Base-by-base conservation (phyloP, 139 green algal species). In the Picochlorum sp. region DNA sequence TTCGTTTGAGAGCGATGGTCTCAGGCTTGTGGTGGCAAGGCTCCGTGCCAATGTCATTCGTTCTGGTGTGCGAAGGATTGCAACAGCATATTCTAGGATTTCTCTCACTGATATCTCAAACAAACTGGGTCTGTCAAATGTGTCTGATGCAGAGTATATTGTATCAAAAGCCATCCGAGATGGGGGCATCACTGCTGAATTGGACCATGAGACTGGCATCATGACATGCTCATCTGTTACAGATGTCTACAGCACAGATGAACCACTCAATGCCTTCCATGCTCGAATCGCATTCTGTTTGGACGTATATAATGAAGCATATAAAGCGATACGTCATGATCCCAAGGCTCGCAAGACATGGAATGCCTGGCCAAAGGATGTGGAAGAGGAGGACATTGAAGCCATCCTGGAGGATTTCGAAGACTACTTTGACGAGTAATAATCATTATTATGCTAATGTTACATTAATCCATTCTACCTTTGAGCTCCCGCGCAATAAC, bases 1-100 rank as follows among this genome's bases (percentile, higher is more conserved):
- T 0, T 73, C 75, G 14, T 97, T 97, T 67, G 61, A 67, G 18
- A 51, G 66, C 2, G 93, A 98, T 79, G 74, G 77, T 54, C 88
- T 79, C 7, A 57, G 66, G 63, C 94, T 96, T 73, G 82, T 98
- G 6, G 86, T 99, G 37, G 87, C 84, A 55, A 85, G 94, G 3
- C 79, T 99, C 70, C 85, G 88, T 49, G 83, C 93, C 78, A 97
- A 96, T 78, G 94, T 99, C 26, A 94, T 99, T 74, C 79, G 93
- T 34, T 88, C 88, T 10, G 94, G 93, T 18, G 81, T 99, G 67
- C 74, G 87, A 50, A 82, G 90, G 75, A 94, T 98, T 78, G 91
- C 81, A 74, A 70, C 92, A 47, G 88, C 94, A 30, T 99, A 99
- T 83, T 91, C 81, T 7, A 81, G 90, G 67, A 97, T 99, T 78